A percentile compares a stretch with the other conserved stretches of the same genome.
These are phyloP conservation scores for Exophiala dermatitidis DNA, from an alignment of 2,329 filamentous ascomycete genomes.

Conservation along the genomic window DNA sequence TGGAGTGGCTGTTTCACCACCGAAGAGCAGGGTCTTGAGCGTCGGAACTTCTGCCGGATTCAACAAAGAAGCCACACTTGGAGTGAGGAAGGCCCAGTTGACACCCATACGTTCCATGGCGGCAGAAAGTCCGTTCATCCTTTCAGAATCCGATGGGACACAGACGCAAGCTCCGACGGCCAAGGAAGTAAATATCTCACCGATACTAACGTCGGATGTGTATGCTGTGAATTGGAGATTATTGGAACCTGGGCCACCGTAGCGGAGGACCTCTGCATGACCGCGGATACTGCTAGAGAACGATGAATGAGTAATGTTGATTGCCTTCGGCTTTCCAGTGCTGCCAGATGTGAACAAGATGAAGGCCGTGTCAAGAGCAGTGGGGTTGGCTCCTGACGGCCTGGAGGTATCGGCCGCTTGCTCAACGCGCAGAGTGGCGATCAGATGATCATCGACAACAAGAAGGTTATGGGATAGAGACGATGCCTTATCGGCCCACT, in stretches of 20 bases:
- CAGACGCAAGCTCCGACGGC: slow-evolving; percentile 42
- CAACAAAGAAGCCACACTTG: slow-evolving; percentile 47
- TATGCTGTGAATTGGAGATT: slow-evolving; percentile 40
- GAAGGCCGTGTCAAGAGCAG: slow-evolving; percentile 9
- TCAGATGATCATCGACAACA: no score
- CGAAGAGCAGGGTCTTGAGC: slow-evolving; percentile 36
- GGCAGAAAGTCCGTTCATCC: slow-evolving; percentile 42
- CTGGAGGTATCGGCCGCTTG: no score
- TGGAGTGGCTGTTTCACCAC: slow-evolving; percentile 22
- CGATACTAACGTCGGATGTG: slow-evolving; percentile 42
- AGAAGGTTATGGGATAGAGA: no score
- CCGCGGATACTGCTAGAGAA: slow-evolving; percentile 40
- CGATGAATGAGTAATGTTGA: slow-evolving; percentile 33
- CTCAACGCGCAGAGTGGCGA: no score
- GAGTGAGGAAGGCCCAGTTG: slow-evolving; percentile 52
- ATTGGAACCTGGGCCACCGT: slow-evolving; percentile 20
- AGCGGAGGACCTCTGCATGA: slow-evolving; percentile 32
- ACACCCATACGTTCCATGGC: slow-evolving; percentile 47
- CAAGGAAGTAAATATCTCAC: slow-evolving; percentile 35
- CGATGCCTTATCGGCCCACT: no score
- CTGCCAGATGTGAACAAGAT: slow-evolving; percentile 33
- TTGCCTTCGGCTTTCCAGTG: slow-evolving; percentile 30
- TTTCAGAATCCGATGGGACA: slow-evolving; percentile 39
- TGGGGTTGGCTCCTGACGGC: no score
- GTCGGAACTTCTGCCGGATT: slow-evolving; percentile 40